Conservation (phyloP, 2,329 filamentous ascomycete species). For the Calonectria henricotiae region DNA sequence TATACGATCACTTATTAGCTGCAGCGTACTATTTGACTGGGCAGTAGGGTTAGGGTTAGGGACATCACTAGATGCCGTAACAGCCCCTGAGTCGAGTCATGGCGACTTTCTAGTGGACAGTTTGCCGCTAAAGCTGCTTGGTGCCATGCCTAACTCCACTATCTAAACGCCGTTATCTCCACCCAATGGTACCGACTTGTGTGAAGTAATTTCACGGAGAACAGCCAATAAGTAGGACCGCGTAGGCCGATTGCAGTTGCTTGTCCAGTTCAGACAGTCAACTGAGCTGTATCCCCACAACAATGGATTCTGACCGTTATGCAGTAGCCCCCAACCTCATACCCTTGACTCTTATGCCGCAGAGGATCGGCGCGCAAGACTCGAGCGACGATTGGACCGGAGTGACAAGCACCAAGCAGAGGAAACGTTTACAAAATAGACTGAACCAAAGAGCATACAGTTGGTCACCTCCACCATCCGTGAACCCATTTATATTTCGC, state of each 20-base stretch:
- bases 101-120: slow-evolving; percentile 1
- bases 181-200: background rate
- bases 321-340: background rate
- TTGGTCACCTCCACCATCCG: background rate
- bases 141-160: background rate
- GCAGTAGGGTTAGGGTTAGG: background rate
- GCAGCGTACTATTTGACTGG: background rate
- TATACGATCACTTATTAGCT: background rate
- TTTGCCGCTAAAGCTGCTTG: background rate
- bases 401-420: slow-evolving; percentile 23
- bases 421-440: slow-evolving; percentile 32
- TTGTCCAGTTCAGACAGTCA: background rate
- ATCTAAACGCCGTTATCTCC: slow-evolving; percentile 21
- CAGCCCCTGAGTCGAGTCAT: background rate
- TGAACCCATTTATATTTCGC: too few species aligned
- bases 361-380: background rate
- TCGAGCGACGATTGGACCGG: slow-evolving; percentile 31
- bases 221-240: background rate
- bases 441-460: slow-evolving; percentile 33
- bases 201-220: background rate
- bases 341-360: slow-evolving; percentile 13
- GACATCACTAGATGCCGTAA: background rate
- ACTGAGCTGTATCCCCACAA: background rate
- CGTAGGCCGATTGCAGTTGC: background rate
- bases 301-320: background rate